Conservation (phyloP, 106 monocot species). For the Dendrobium huoshanense region DNA sequence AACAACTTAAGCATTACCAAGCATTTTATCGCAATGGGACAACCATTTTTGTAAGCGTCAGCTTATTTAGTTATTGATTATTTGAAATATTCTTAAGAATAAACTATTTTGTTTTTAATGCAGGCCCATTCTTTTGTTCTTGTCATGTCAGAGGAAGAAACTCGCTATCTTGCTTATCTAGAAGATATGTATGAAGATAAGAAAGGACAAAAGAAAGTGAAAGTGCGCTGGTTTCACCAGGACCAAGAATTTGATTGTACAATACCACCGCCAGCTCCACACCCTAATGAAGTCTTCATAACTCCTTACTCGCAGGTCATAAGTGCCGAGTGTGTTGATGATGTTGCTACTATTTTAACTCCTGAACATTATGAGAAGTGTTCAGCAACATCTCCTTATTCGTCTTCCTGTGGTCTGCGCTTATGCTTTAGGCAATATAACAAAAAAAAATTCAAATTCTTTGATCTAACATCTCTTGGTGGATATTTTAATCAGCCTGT, state of each 20-base stretch:
- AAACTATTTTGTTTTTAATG: slow-evolving; percentile 11
- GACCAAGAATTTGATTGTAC: slow-evolving; percentile 69
- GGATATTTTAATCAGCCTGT: slow-evolving; percentile 81
- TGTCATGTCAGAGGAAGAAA: slow-evolving; percentile 82
- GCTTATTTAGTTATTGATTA: not conserved
- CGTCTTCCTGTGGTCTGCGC: slow-evolving; percentile 38
- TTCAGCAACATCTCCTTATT: slow-evolving; percentile 30
- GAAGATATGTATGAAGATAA: slow-evolving; percentile 99
- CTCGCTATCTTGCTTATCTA: slow-evolving; percentile 80
- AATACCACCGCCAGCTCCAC: slow-evolving; percentile 78
- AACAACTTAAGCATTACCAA: slow-evolving; percentile 74
- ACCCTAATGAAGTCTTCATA: slow-evolving; percentile 85
- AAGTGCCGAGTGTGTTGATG: slow-evolving; percentile 91
- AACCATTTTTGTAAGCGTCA: slow-evolving; percentile 48
- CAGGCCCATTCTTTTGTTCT: slow-evolving; percentile 85
- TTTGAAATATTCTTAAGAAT: slow-evolving; percentile 1
- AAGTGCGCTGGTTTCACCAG: slow-evolving; percentile 95
- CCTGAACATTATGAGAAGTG: slow-evolving; percentile 84
- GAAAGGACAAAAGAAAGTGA: slow-evolving; percentile 94
- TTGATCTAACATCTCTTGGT: slow-evolving; percentile 65
- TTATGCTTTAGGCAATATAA: slow-evolving; percentile 87
- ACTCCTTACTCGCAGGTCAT: slow-evolving; percentile 87
- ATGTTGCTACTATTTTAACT: slow-evolving; percentile 74
- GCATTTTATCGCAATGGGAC: slow-evolving; percentile 74
- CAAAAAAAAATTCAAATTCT: slow-evolving; percentile 81